phyloP scores from a whole-genome alignment of 2,329 filamentous ascomycete genomes.

The Beauveria caledonica region DNA sequence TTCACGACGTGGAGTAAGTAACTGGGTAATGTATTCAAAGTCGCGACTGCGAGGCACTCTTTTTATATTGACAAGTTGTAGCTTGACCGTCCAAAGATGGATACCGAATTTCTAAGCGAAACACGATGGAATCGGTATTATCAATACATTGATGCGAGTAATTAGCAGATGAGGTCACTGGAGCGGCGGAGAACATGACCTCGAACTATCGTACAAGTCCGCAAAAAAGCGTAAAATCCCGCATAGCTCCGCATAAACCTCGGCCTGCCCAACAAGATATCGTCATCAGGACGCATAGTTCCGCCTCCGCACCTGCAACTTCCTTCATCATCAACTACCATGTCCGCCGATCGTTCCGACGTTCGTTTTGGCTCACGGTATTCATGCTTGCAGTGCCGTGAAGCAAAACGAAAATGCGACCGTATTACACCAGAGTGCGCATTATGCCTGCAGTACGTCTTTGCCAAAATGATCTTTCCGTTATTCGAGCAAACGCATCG shows the following conservation, averaged over 20 bases:
- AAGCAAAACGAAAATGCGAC: conserved; percentile 6
- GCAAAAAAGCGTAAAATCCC: not conserved
- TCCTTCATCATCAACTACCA: not conserved
- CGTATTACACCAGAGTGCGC: conserved; percentile 1
- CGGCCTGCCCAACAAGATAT: not conserved
- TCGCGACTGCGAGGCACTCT: not conserved
- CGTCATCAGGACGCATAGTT: not conserved
- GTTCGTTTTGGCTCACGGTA: not conserved
- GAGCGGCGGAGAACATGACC: not conserved
- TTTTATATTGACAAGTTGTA: not conserved
- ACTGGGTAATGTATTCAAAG: not conserved
- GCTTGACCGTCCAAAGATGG: too few species aligned
- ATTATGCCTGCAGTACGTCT: conserved; percentile 1
- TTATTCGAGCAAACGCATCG: not conserved
- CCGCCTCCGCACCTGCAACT: not conserved
- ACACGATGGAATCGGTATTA: not conserved
- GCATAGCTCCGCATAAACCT: conserved; percentile 1
- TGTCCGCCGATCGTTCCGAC: not conserved
- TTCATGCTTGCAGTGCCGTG: conserved; percentile 1
- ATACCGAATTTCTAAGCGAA: not conserved
- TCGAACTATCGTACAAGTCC: not conserved
- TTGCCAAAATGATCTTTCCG: not conserved
- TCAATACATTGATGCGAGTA: not conserved
- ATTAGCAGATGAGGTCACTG: not conserved
- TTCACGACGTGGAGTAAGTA: not conserved